A percentile compares a stretch with the other conserved stretches of the same genome.
phyloP scores from a whole-genome alignment of 352 stramenopile species.

The Phytopythium sindhum region DNA sequence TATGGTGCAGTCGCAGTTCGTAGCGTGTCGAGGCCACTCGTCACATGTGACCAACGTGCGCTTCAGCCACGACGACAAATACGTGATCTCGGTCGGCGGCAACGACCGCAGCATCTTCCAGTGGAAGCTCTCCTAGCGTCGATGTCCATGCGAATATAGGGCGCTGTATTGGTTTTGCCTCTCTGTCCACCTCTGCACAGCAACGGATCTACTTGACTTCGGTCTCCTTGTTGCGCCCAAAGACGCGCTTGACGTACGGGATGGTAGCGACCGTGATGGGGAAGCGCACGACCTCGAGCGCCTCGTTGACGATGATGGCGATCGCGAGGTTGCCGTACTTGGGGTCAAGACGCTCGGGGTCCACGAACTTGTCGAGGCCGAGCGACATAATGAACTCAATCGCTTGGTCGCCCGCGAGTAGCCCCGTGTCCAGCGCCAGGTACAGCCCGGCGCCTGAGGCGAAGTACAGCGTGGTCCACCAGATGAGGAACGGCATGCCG shows the following conservation, averaged over 20 bases:
- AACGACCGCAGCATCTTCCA: slow-evolving; percentile 88
- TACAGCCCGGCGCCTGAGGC: slow-evolving; percentile 72
- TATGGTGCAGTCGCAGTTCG: slow-evolving; percentile 40
- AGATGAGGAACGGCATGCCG: slow-evolving; percentile 79
- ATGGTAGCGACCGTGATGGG: slow-evolving; percentile 84
- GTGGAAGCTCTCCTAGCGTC: slow-evolving; percentile 53
- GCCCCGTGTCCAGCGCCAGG: slow-evolving; percentile 63
- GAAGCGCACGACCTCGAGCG: slow-evolving; percentile 80
- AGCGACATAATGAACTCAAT: slow-evolving; percentile 85
- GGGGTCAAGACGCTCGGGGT: slow-evolving; percentile 71
- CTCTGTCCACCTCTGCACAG: neutral
- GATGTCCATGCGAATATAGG: neutral
- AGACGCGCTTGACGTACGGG: slow-evolving; percentile 66
- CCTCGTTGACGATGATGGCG: slow-evolving; percentile 85
- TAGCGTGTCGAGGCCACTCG: slow-evolving; percentile 57
- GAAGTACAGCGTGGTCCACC: slow-evolving; percentile 80
- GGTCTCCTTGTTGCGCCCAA: slow-evolving; percentile 39
- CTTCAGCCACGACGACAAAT: slow-evolving; percentile 84
- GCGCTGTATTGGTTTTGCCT: slow-evolving; percentile 2
- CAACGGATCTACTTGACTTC: slow-evolving; percentile 22
- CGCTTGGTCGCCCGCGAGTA: slow-evolving; percentile 69
- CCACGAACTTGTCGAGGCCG: slow-evolving; percentile 74
- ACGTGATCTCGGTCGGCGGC: slow-evolving; percentile 72
- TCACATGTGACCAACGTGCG: slow-evolving; percentile 82
- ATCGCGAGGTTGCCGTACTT: slow-evolving; percentile 87